Conservation (phyloP, 805 yeast genomes). For the Yarrowia keelungensis region DNA sequence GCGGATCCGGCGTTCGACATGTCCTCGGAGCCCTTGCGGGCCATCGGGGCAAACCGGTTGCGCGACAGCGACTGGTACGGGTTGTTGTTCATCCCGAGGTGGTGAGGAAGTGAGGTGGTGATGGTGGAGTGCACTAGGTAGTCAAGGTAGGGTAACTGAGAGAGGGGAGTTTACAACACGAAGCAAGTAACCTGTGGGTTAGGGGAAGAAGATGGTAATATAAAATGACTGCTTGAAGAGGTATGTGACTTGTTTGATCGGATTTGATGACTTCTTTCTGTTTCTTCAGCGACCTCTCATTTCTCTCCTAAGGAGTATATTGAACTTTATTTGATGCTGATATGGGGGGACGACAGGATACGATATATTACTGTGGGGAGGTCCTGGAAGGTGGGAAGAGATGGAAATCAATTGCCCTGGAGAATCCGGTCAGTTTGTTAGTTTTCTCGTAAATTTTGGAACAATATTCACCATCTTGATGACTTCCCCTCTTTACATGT, state of each 20-base stretch:
- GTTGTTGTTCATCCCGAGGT: constrained; percentile 19
- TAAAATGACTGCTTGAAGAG: too few species aligned
- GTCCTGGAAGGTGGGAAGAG: not conserved
- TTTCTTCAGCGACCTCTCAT: not conserved
- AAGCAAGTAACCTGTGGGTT: too few species aligned
- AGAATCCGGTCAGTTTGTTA: too few species aligned
- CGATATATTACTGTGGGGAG: too few species aligned
- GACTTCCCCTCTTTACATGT: too few species aligned
- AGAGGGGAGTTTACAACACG: too few species aligned
- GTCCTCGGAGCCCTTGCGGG: constrained; percentile 33
- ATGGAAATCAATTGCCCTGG: too few species aligned
- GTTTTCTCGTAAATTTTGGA: too few species aligned
- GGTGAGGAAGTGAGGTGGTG: not conserved
- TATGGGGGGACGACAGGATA: not conserved
- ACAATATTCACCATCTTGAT: too few species aligned
- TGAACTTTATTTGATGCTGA: not conserved
- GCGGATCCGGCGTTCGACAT: constrained; percentile 27
- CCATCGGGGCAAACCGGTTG: constrained; percentile 33
- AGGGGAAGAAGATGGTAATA: too few species aligned
- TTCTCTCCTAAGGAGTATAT: constrained; percentile 4
- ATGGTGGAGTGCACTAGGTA: not conserved
- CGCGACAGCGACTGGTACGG: constrained; percentile 38
- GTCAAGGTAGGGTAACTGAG: constrained; percentile 15
- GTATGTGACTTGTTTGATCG: too few species aligned
- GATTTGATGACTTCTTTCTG: too few species aligned